Evolutionary conservation across 495 filamentous ascomycete species (phyloP), one percentile per base, ranked within the genome.

Genomic region (Delitschia confertaspora): DNA sequence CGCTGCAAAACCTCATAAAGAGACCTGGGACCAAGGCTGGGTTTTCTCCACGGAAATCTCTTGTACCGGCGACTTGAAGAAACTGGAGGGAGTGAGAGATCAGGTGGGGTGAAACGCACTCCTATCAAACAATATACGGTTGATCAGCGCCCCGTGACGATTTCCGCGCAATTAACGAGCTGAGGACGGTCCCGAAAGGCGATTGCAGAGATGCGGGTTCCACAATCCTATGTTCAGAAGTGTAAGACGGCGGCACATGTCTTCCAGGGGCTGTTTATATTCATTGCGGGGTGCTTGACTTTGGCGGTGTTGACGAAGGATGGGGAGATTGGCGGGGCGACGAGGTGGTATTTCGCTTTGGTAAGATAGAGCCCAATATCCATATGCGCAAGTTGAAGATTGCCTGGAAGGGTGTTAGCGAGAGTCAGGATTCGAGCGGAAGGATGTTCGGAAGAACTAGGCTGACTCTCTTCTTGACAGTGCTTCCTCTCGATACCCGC

Each of bases 401-500:
- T 9, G 10, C 6, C 7, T 7, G 10, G 8, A 32, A 7, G 21
- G 11, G 9, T 32, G 24, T 29, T 14, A 32, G 14, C 0, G 19
- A 27, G 9, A 14, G 20, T 10, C 21, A 38, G 25, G 30, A 31
- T 23, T 10, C 37, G 32, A 18, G n/a, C 13, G 23, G n/a, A 13
- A 16, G 33, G n/a, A 37, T 17, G 18, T 16, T 6, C 25, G 25
- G n/a, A n/a, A 19, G 35, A 26, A 19, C 21, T 13, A 11, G 20
- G 20, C 18, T 45, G 31, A 29, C 34, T 23, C n/a, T 1, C 10
- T 22, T 9, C 22, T 13, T 44, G 48, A 46, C 47, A 95, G 88
- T 91, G 83, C 65, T 93, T 87, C 75, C 63, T 94, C 46, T 80
- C 78, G 43, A 71, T 88, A 41, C 88, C 87, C 4, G 83, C 78